These are phyloP conservation scores for Penicillium antarcticum DNA, from an alignment of 495 filamentous ascomycete genomes.

Conservation along the genomic window DNA sequence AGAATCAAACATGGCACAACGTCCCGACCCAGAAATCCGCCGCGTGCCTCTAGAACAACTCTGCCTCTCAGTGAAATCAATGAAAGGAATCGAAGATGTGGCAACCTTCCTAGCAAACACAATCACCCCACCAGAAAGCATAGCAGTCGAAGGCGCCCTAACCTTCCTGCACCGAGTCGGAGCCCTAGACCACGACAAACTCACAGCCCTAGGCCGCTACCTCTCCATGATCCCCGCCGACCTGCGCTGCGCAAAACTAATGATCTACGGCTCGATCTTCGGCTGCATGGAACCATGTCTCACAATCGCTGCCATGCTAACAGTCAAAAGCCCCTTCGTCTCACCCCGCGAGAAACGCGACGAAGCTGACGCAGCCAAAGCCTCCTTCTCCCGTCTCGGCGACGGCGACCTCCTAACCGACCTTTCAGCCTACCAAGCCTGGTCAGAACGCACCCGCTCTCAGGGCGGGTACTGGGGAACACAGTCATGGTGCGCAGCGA, in stretches of 20 bases:
- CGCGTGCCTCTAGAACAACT: constrained; percentile 92
- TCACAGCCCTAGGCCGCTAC: constrained; percentile 89
- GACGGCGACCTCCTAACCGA: constrained; percentile 90
- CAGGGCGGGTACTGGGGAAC: constrained; percentile 55
- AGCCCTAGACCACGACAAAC: constrained; percentile 75
- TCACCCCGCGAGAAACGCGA: constrained; percentile 78
- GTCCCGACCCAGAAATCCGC: constrained; percentile 90
- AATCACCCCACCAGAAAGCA: constrained; percentile 78
- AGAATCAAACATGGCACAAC: constrained; percentile 81
- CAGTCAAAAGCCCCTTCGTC: constrained; percentile 79
- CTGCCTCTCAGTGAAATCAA: constrained; percentile 88
- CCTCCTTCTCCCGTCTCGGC: constrained; percentile 60
- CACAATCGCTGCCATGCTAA: constrained; percentile 87
- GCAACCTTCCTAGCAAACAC: constrained; percentile 78
- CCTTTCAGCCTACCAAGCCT: constrained; percentile 77
- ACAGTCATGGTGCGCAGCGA: constrained; percentile 77
- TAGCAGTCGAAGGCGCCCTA: constrained; percentile 83
- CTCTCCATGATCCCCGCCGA: constrained; percentile 93
- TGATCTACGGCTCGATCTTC: constrained; percentile 94
- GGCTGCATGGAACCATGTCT: constrained; percentile 84
- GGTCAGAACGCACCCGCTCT: constrained; percentile 59
- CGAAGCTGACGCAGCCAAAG: constrained; percentile 72
- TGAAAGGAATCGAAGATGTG: constrained; percentile 79
- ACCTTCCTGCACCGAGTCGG: constrained; percentile 77
- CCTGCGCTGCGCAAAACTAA: constrained; percentile 85